Evolutionary conservation across 805 yeast species (phyloP).

Genomic region (Huiozyma naganishii): DNA sequence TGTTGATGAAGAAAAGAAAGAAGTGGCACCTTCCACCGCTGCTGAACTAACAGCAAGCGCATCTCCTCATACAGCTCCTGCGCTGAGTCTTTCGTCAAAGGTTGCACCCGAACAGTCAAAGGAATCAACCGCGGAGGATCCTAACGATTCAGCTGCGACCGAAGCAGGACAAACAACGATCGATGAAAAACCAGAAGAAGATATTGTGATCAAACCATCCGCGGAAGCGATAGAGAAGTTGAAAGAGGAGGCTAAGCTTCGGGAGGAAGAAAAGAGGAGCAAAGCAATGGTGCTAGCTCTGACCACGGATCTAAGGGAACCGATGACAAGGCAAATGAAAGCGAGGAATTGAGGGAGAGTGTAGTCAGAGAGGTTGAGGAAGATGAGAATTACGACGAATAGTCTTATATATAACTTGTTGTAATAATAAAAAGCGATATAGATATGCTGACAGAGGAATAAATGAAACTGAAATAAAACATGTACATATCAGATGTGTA

Average conservation of each 20-base stretch:
- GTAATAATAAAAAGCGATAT: neutral
- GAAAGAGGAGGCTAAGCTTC: slow-evolving; percentile 32
- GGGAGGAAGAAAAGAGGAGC: slow-evolving; percentile 25
- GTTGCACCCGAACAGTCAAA: too few species aligned
- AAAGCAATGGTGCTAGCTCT: slow-evolving; percentile 1
- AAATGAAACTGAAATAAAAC: too few species aligned
- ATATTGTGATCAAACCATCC: slow-evolving; percentile 24
- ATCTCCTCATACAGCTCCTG: too few species aligned
- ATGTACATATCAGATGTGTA: too few species aligned
- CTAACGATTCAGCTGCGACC: neutral
- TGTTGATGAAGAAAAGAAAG: too few species aligned
- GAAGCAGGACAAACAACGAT: neutral
- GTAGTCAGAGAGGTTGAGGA: slow-evolving; percentile 33
- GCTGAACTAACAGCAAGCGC: too few species aligned
- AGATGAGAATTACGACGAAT: slow-evolving; percentile 38
- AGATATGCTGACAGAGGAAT: neutral
- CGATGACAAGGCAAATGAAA: neutral
- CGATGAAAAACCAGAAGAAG: slow-evolving; percentile 3
- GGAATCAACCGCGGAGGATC: neutral
- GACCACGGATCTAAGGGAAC: slow-evolving; percentile 1
- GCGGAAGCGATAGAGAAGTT: slow-evolving; percentile 31
- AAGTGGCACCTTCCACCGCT: too few species aligned
- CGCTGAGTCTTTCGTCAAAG: too few species aligned
- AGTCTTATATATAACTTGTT: neutral
- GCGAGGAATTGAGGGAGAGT: slow-evolving; percentile 11